phyloP scores from a whole-genome alignment of 2,329 filamentous ascomycete species.

The Pseudogymnoascus sp. region DNA sequence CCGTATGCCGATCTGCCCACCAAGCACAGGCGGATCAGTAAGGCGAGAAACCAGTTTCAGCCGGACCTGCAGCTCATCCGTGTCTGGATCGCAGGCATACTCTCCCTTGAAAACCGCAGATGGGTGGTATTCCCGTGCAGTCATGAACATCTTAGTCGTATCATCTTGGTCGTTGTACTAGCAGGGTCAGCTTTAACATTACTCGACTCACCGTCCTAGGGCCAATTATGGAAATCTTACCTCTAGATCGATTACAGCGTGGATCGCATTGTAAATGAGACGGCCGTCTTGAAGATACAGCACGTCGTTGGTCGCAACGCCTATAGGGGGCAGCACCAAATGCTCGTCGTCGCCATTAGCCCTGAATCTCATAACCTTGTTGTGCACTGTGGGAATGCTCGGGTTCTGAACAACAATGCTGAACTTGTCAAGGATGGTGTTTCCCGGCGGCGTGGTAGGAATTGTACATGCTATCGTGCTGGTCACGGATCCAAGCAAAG shows the following conservation, averaged over 20 bases:
- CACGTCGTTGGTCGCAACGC: slow-evolving; percentile 32
- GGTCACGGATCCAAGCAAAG: slow-evolving; percentile 19
- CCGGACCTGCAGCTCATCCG: slow-evolving; percentile 34
- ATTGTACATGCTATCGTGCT: slow-evolving; percentile 26
- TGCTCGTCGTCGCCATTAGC: slow-evolving; percentile 35
- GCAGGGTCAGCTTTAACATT: neutral
- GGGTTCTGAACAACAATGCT: slow-evolving; percentile 33
- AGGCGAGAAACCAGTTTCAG: slow-evolving; percentile 30
- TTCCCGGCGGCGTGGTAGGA: slow-evolving; percentile 25
- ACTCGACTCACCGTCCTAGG: neutral
- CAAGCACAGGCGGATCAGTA: slow-evolving; percentile 21
- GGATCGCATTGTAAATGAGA: slow-evolving; percentile 27
- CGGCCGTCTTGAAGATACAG: slow-evolving; percentile 33
- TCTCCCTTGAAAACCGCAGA: slow-evolving; percentile 34
- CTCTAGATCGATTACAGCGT: slow-evolving; percentile 40
- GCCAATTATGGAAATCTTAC: slow-evolving; percentile 21
- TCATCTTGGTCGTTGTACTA: slow-evolving; percentile 37
- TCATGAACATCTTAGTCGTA: slow-evolving; percentile 43
- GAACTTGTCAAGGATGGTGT: slow-evolving; percentile 31
- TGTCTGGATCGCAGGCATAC: slow-evolving; percentile 37
- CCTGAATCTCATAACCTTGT: slow-evolving; percentile 33
- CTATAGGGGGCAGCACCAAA: slow-evolving; percentile 33
- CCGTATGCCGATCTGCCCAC: slow-evolving; percentile 36
- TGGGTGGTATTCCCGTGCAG: slow-evolving; percentile 35
- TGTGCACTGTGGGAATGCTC: slow-evolving; percentile 31